These are phyloP conservation scores for Cerioporus squamosus DNA, from an alignment of 1,284 basidiomycete species.

Conservation along the genomic window DNA sequence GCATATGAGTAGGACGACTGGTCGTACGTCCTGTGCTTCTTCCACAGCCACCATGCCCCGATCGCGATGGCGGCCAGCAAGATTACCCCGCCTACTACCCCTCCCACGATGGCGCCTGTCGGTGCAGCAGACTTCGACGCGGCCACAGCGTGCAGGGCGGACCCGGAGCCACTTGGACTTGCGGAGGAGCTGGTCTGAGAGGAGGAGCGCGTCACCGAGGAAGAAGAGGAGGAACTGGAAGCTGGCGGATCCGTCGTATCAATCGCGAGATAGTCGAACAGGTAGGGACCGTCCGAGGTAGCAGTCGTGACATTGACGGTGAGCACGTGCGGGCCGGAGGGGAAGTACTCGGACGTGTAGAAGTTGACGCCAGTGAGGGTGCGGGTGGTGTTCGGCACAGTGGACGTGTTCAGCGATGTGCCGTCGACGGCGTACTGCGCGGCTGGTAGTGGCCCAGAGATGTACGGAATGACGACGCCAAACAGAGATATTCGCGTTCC, in stretches of 20 bases:
- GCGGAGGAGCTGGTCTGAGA: not conserved
- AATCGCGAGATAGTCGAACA: conserved; percentile 1
- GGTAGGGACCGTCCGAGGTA: not conserved
- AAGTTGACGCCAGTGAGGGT: not conserved
- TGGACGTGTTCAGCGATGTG: not conserved
- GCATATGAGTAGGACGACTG: conserved; percentile 1
- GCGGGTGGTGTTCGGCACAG: not conserved
- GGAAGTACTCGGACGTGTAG: conserved; percentile 5
- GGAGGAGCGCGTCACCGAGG: not conserved
- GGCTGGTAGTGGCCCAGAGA: not conserved
- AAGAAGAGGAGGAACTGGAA: not conserved
- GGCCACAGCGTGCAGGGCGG: not conserved
- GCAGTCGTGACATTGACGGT: conserved; percentile 13
- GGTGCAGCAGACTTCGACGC: not conserved
- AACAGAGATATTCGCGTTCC: conserved; percentile 7
- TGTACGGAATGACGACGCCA: conserved; percentile 2
- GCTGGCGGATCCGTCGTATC: not conserved
- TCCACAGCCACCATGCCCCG: conserved; percentile 1
- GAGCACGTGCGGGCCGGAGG: conserved; percentile 1
- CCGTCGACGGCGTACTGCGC: conserved; percentile 10
- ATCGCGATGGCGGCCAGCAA: not conserved
- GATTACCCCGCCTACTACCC: not conserved
- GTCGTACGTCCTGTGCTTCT: not conserved
- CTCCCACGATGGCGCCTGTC: not conserved
- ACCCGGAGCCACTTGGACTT: not conserved